Base-by-base conservation (phyloP, 106 monocot genomes). In the Acorus gramineus region DNA sequence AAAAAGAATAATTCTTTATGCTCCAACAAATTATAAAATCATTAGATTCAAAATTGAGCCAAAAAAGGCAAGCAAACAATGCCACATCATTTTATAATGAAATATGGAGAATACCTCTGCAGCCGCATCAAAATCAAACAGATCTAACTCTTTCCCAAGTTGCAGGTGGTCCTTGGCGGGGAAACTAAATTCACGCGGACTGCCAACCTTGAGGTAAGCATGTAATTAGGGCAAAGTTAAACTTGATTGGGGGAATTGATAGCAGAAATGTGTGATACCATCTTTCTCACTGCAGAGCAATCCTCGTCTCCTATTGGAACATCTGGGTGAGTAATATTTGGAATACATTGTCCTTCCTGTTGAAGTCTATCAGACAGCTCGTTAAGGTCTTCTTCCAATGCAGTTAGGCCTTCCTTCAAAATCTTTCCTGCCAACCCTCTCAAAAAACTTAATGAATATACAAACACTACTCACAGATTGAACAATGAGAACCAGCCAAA, bases 81-180 rank as follows among this genome's bases (percentile, higher is more conserved):
- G 28, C 28, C 28, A 28, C 28, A 0, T 28, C 28, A 28, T 28
- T 28, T 55, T 42, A 56, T 13, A 65, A 50, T 2, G 44, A 54
- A 6, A 8, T 4, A 64, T 69, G 4, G 44, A 54, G 11, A 70
- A 52, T 85, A 96, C 96, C 87, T 96, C 96, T 66, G 91, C 79
- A 14, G 96, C 96, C 65, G 96, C 83, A 78, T 96, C 96, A 81
- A 96, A 96, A 81, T 96, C 91, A 79, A 96, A 88, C 13, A 96
- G 82, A 79, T 96, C 85, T 49, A 96, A 85, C 48, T 88, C 81
- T 60, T 85, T 96, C 52, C 96, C 96, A 43, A 96, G 66, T 66
- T 88, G 83, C 70, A 91, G 66, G 67, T 96, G 96, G 79, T 96
- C 91, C 66, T 87, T 96, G 11, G 80, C 62, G 14, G 70, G 45